These are phyloP conservation scores for Trypanosoma avium DNA, from an alignment of 208 protist species.

Conservation along the genomic window DNA sequence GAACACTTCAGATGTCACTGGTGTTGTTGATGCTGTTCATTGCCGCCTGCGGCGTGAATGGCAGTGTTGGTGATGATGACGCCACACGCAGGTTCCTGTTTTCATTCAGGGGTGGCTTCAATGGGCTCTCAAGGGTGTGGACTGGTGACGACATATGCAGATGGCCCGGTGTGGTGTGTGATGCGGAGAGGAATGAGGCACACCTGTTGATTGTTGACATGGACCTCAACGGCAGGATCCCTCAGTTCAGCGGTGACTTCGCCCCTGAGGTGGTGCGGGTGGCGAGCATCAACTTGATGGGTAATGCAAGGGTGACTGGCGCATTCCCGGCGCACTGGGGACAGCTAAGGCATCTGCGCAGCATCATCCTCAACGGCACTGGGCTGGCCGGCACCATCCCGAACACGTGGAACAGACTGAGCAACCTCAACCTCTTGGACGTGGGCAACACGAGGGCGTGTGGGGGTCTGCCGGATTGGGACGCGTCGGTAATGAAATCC, in stretches of 20 bases:
- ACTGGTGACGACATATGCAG: conserved; percentile 24
- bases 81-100: conserved; percentile 34
- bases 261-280: conserved; percentile 26
- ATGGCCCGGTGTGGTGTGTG: conserved; percentile 25
- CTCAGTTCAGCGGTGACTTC: conserved; percentile 17
- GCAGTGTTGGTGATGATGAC: too few relatives aligned
- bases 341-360: conserved; percentile 23
- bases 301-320: conserved; percentile 26
- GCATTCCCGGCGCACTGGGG: conserved; percentile 33
- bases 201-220: background rate
- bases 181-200: conserved; percentile 7
- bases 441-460: conserved; percentile 41
- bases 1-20: too few relatives aligned
- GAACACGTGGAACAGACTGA: conserved; percentile 34
- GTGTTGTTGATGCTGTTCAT: too few relatives aligned
- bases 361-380: conserved; percentile 31
- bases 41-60: too few relatives aligned
- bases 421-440: conserved; percentile 24
- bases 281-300: conserved; percentile 31
- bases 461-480: conserved; percentile 36
- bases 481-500: conserved; percentile 18
- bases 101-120: conserved; percentile 21
- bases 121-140: conserved; percentile 11
- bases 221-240: conserved; percentile 25
- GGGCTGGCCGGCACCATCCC: conserved; percentile 34